Percentiles rank a stretch among this genome's conserved stretches.
Conservation (phyloP, 495 filamentous ascomycete species). For the Opeltia flavorubescens region DNA sequence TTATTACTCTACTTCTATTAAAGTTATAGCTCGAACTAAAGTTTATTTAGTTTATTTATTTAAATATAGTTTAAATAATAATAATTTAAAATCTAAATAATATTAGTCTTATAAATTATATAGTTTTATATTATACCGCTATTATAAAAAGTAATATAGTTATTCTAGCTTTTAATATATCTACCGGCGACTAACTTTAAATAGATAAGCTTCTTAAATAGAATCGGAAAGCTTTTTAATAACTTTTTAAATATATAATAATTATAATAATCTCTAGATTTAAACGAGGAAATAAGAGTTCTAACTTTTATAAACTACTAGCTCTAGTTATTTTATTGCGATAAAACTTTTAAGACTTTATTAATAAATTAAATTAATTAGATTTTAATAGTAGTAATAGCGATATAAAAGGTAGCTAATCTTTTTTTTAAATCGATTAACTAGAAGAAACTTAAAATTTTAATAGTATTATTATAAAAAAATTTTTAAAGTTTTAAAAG, state of each 20-base stretch:
- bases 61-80: constrained; percentile 5
- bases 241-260: background rate
- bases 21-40: background rate
- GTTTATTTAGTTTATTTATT: constrained; percentile 3
- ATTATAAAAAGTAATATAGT: constrained; percentile 6
- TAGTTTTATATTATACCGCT: background rate
- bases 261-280: background rate
- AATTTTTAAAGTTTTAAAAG: background rate
- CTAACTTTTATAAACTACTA: no score
- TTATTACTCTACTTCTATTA: constrained; percentile 1
- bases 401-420: background rate
- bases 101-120: constrained; percentile 3
- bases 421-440: background rate
- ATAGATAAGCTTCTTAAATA: background rate
- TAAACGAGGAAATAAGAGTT: no score
- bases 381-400: background rate
- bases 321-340: background rate
- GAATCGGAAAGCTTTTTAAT: background rate
- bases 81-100: constrained; percentile 2
- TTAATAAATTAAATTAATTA: background rate
- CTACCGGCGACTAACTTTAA: background rate
- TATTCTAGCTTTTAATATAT: no score
- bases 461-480: background rate
- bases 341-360: background rate
- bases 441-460: background rate